Conservation (phyloP, 225 moss, liverwort and hornwort species). For the Climacium dendroides region DNA sequence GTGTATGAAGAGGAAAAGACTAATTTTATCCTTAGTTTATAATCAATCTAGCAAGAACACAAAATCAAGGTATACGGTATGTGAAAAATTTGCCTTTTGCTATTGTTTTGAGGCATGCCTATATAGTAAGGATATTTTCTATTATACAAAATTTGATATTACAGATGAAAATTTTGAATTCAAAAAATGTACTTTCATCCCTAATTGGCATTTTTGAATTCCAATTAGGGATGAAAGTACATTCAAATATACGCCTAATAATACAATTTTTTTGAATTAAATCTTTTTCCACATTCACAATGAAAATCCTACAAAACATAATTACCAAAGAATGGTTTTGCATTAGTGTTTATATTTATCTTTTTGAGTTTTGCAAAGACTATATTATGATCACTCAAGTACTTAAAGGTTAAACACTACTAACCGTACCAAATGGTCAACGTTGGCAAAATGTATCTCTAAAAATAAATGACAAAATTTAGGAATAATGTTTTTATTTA, state of each 20-base stretch:
- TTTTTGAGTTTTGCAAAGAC: neutral
- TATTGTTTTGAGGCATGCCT: neutral
- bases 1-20: accelerated
- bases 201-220: too few species aligned
- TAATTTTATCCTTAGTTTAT: too few species aligned
- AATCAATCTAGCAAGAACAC: neutral
- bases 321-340: neutral
- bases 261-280: too few species aligned
- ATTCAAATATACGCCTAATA: accelerated
- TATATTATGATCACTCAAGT: accelerated
- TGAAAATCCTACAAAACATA: neutral
- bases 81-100: neutral
- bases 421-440: accelerated
- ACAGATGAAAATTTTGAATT: too few species aligned
- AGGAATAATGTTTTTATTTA: neutral
- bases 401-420: neutral
- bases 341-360: too few species aligned
- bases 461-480: accelerated
- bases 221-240: neutral
- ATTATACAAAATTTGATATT: too few species aligned
- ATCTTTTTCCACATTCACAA: neutral
- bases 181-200: too few species aligned
- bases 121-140: neutral
- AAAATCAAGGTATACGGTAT: too few species aligned
- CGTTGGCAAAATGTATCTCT: neutral